phyloP scores from a whole-genome alignment of 108 stramenopile species.

The Nitzschia palea region DNA sequence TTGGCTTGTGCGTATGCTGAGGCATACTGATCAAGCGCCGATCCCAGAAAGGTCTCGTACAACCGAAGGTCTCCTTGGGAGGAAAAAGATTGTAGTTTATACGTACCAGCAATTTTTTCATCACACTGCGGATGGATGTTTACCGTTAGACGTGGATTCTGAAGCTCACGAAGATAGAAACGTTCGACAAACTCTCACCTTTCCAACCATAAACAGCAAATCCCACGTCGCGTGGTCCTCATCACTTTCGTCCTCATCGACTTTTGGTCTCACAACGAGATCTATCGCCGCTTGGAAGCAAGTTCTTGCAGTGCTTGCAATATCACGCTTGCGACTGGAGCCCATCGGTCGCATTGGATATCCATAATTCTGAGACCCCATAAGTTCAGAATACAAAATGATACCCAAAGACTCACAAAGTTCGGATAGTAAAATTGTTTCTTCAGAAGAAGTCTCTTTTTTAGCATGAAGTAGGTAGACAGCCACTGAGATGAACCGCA shows the following conservation, averaged over 20 bases:
- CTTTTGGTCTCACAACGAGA: constrained; percentile 29
- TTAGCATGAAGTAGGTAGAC: constrained; percentile 51
- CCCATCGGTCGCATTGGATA: constrained; percentile 69
- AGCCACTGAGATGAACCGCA: constrained; percentile 45
- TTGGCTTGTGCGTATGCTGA: constrained; percentile 52
- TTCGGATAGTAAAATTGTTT: constrained; percentile 45
- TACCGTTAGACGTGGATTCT: not conserved
- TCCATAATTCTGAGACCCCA: constrained; percentile 76
- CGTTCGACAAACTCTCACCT: too few relatives aligned
- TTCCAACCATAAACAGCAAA: constrained; percentile 78
- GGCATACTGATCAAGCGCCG: constrained; percentile 58
- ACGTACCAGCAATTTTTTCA: constrained; percentile 81
- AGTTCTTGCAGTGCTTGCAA: constrained; percentile 53
- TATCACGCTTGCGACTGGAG: constrained; percentile 47
- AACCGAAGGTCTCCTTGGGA: constrained; percentile 24
- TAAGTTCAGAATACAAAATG: constrained; percentile 58
- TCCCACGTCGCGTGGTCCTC: constrained; percentile 61
- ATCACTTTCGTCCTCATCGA: constrained; percentile 19
- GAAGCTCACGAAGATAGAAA: constrained; percentile 5
- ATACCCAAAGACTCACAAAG: constrained; percentile 71
- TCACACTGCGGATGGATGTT: constrained; percentile 34
- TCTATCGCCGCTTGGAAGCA: constrained; percentile 56
- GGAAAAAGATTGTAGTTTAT: constrained; percentile 44
- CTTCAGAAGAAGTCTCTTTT: constrained; percentile 28
- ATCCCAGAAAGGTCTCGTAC: constrained; percentile 62